phyloP scores from a whole-genome alignment of 768 basidiomycete genomes.

The Leccinum incarnatum region DNA sequence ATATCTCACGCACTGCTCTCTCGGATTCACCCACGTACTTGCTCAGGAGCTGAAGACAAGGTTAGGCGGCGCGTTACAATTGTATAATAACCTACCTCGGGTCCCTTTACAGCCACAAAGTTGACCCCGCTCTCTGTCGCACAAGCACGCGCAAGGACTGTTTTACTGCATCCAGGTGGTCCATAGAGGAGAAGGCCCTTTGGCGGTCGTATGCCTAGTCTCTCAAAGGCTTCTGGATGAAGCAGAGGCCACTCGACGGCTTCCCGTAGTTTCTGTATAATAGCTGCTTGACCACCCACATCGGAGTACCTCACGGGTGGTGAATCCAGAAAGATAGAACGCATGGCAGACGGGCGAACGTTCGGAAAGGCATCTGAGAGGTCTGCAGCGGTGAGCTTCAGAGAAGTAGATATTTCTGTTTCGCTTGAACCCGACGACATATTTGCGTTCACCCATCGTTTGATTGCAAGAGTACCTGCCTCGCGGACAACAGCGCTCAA shows the following conservation, averaged over 20 bases:
- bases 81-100: constrained; percentile 62
- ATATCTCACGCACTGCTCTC: constrained; percentile 90
- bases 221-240: constrained; percentile 81
- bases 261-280: constrained; percentile 86
- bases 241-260: constrained; percentile 94
- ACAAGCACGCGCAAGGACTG: constrained; percentile 86
- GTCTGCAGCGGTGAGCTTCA: constrained; percentile 57
- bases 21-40: constrained; percentile 99
- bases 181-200: constrained; percentile 91
- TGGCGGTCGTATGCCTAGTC: constrained; percentile 85
- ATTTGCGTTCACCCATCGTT: constrained; percentile 58
- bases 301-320: constrained; percentile 81
- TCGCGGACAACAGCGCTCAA: constrained; percentile 89
- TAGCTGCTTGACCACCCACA: constrained; percentile 80
- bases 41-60: constrained; percentile 70
- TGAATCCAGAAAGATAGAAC: constrained; percentile 87
- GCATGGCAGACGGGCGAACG: constrained; percentile 91
- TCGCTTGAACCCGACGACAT: constrained; percentile 4
- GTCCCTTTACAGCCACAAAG: constrained; percentile 95
- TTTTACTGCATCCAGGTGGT: constrained; percentile 97
- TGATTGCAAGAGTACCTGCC: constrained; percentile 89
- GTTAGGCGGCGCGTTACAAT: neutral
- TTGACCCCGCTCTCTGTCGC: constrained; percentile 94
- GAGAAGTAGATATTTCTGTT: constrained; percentile 13
- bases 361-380: constrained; percentile 67